Base-by-base conservation (phyloP, 2,329 filamentous ascomycete genomes). In the Penicillium sp. region DNA sequence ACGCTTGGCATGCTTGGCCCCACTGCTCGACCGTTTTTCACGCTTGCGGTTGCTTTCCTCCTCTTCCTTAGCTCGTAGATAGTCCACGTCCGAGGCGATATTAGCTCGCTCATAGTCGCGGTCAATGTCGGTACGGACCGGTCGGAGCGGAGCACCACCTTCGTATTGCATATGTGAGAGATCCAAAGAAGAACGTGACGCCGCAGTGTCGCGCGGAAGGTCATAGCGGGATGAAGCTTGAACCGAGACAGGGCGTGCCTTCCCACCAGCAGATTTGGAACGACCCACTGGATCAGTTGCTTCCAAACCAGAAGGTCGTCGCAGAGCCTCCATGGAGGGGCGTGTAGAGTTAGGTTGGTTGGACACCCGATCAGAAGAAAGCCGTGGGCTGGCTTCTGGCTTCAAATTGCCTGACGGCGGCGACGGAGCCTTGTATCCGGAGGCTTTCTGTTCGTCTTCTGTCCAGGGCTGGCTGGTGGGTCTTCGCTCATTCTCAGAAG, bases 141-240 rank as follows among this genome's bases (percentile, higher is more conserved):
- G 67, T 30, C 75, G 70, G 40, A 78, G 57, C 5, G 72, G 69
- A 6, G 70, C 71, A 7, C 74, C 76, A 7, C 65, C 75, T 33
- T 78, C 76, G 40, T 78, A 76, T 48, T 71, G 68, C n/a, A 65
- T 65, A 55, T 72, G 66, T 42, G 71, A 65, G 42, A 73, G 62
- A 56, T 79, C 75, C 46, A 75, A 61, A 62, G 68, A 80, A 4
- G 77, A 73, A 22, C 82, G 68, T 67, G 84, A 80, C 25, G 81
- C 82, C 71, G 96, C 93, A 55, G 87, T 85, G 68, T 95, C 92
- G 25, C 91, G 88, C 19, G 96, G 81, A 70, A 91, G 92, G 61
- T 96, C 93, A 55, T 95, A 82, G 71, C 90, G 93, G 0, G 90
- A 90, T 68, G 93, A 90, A 3, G 96, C 84, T 73, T 93, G 92